Percentiles rank a stretch among this genome's conserved stretches.
Evolutionary conservation across 805 yeast species (phyloP).

Genomic region (Lipomyces starkeyi): DNA sequence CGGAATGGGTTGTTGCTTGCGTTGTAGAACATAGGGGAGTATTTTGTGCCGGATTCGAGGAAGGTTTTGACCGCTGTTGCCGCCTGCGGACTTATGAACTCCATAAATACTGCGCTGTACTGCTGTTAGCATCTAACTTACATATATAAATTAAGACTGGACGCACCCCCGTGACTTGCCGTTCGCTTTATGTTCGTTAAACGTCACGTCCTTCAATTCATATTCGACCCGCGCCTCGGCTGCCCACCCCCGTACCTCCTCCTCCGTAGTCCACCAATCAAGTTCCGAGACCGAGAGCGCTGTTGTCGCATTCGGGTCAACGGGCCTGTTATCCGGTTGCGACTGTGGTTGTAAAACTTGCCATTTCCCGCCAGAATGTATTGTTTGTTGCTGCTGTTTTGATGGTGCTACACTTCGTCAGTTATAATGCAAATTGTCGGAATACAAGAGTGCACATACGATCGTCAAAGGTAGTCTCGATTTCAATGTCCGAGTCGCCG

Average conservation of each 20-base stretch:
- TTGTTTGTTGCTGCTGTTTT: constrained; percentile 12
- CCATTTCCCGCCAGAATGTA: constrained; percentile 27
- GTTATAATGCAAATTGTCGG: not conserved
- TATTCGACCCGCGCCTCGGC: constrained; percentile 35
- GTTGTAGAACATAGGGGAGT: constrained; percentile 13
- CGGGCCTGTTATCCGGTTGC: constrained; percentile 31
- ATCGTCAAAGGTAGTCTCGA: constrained; percentile 21
- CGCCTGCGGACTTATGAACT: constrained; percentile 34
- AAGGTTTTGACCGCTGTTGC: constrained; percentile 33
- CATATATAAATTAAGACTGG: not conserved
- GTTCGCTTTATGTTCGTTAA: constrained; percentile 40
- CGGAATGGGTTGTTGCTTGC: constrained; percentile 35
- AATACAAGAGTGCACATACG: not conserved
- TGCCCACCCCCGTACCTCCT: constrained; percentile 41
- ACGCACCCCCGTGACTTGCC: constrained; percentile 40
- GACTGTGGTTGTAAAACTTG: constrained; percentile 21
- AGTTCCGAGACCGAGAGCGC: constrained; percentile 35
- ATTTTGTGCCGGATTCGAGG: constrained; percentile 17
- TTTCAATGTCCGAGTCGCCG: constrained; percentile 24
- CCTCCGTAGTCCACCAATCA: constrained; percentile 41
- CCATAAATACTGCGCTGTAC: constrained; percentile 34
- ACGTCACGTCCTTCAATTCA: constrained; percentile 38
- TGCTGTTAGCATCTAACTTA: not conserved
- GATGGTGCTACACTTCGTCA: not conserved
- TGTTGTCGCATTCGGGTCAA: constrained; percentile 32